phyloP scores from a whole-genome alignment of 192 early-diverging fungal genomes.

The Backusella mclennaniae region DNA sequence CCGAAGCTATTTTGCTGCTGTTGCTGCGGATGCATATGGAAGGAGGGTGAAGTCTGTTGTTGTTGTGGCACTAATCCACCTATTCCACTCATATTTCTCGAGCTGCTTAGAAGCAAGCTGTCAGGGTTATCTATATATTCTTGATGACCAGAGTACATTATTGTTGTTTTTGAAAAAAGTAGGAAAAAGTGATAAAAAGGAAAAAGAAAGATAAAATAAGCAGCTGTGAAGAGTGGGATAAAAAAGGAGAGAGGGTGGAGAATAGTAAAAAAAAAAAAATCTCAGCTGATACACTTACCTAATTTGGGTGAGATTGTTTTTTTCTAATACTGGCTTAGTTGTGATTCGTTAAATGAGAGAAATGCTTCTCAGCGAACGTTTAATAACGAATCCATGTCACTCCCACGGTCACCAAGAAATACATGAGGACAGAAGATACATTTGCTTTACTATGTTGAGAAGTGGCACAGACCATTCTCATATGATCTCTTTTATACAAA shows the following conservation, averaged over 20 bases:
- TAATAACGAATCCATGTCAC: background rate
- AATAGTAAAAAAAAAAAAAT: conserved; percentile 2
- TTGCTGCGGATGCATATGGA: conserved; percentile 9
- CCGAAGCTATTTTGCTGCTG: conserved; percentile 14
- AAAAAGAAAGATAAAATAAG: background rate
- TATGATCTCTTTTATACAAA: background rate
- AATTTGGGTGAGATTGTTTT: background rate
- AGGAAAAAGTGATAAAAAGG: background rate
- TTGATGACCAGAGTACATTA: background rate
- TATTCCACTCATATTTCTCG: background rate
- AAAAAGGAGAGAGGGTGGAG: conserved; percentile 2
- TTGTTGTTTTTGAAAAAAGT: background rate
- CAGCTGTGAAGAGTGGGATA: background rate
- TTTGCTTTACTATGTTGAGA: background rate
- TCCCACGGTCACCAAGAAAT: background rate
- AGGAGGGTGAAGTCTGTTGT: background rate
- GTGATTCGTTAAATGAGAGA: background rate
- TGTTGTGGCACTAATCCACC: background rate
- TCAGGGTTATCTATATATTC: conserved; percentile 7
- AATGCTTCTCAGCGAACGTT: background rate
- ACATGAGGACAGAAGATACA: background rate
- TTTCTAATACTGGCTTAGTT: background rate
- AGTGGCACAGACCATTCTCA: conserved; percentile 8
- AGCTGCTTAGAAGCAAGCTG: background rate
- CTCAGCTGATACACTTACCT: background rate